phyloP scores from a whole-genome alignment of 192 early-diverging fungal species.

The Coemansia sp. region DNA sequence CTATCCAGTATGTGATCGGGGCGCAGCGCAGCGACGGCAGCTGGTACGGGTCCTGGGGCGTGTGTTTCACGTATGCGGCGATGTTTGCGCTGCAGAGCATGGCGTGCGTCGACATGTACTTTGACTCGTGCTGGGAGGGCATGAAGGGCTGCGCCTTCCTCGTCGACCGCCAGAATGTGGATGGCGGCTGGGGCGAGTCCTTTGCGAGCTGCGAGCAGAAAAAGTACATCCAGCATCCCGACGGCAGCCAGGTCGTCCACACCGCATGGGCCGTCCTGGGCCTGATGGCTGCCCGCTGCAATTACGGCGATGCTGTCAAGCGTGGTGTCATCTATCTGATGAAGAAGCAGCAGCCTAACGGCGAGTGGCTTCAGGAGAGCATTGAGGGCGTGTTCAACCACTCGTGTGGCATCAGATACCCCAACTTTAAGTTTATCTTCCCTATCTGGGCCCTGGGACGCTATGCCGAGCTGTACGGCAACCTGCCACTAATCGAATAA shows the following conservation, averaged over 20 bases:
- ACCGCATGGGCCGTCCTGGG: conserved; percentile 88
- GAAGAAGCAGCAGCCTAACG: conserved; percentile 82
- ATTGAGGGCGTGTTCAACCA: conserved; percentile 99
- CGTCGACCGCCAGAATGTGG: conserved; percentile 78
- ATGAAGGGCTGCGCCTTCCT: conserved; percentile 89
- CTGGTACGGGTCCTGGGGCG: conserved; percentile 96
- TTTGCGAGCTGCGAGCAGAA: conserved; percentile 68
- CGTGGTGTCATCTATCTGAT: conserved; percentile 72
- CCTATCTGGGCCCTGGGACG: conserved; percentile 89
- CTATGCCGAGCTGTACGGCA: conserved; percentile 73
- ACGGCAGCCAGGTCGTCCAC: conserved; percentile 86
- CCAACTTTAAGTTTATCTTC: conserved; percentile 93
- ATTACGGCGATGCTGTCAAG: conserved; percentile 63
- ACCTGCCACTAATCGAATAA: conserved; percentile 50
- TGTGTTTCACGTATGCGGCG: conserved; percentile 96
- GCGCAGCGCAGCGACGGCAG: conserved; percentile 79
- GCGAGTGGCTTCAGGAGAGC: conserved; percentile 95
- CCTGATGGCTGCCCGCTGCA: conserved; percentile 89
- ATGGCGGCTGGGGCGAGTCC: conserved; percentile 98
- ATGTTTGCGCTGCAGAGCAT: conserved; percentile 91
- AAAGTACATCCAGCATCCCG: conserved; percentile 43
- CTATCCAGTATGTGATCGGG: conserved; percentile 72
- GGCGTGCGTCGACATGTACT: conserved; percentile 78
- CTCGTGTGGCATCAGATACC: conserved; percentile 82
- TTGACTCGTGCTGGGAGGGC: conserved; percentile 72